A percentile compares a stretch with the other conserved stretches of the same genome.
Evolutionary conservation across 495 filamentous ascomycete species (phyloP).

Genomic region (Daldinia vernicosa): DNA sequence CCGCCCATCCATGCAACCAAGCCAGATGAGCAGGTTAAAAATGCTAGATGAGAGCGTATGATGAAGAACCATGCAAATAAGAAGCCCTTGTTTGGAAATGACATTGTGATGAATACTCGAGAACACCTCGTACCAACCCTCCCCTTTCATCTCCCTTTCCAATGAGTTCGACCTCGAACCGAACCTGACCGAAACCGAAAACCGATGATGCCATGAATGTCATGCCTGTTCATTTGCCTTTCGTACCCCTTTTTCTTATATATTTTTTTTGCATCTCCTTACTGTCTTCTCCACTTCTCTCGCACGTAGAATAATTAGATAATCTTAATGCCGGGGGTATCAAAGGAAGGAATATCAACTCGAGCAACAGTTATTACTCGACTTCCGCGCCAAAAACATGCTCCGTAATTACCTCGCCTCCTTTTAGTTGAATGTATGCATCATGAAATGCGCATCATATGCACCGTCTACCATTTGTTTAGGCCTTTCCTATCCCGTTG

Average conservation of each 20-base stretch:
- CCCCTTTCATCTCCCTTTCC: constrained; percentile 1
- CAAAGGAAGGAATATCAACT: constrained; percentile 37
- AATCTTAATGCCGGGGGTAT: constrained; percentile 37
- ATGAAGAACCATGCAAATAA: not conserved
- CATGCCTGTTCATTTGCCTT: constrained; percentile 25
- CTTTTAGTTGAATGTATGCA: constrained; percentile 1
- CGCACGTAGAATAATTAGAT: constrained; percentile 19
- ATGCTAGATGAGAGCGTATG: not conserved
- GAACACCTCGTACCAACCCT: not conserved
- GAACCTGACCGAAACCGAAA: constrained; percentile 8
- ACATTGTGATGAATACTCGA: not conserved
- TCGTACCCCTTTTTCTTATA: constrained; percentile 6
- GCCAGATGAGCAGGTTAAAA: constrained; percentile 2
- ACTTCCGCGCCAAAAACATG: constrained; percentile 21
- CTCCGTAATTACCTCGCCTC: constrained; percentile 11
- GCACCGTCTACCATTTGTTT: not conserved
- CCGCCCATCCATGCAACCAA: not conserved
- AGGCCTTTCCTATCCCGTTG: constrained; percentile 13
- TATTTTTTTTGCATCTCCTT: constrained; percentile 1
- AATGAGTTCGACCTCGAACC: not conserved
- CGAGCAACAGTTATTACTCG: constrained; percentile 36
- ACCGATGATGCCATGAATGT: constrained; percentile 32
- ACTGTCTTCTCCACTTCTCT: constrained; percentile 12
- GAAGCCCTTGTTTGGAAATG: not conserved
- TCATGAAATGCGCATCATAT: constrained; percentile 9